Evolutionary conservation across 1,284 basidiomycete genomes (phyloP).

Genomic region (Papiliotrema fonsecae): DNA sequence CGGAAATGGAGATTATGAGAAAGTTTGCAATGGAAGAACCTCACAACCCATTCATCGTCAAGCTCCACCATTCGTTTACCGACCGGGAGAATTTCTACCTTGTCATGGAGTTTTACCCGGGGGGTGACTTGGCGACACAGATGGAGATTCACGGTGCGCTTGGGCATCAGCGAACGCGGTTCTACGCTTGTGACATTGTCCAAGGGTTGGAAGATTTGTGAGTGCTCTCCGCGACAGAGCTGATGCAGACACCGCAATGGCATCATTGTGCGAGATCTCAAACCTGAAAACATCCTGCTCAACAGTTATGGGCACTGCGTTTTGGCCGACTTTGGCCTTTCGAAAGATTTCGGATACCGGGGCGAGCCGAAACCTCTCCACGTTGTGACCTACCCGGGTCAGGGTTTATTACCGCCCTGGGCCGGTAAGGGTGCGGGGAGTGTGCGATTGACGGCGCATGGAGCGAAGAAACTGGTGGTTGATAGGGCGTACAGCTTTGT

Average conservation of each 20-base stretch:
- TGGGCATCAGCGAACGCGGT: slow-evolving; percentile 84
- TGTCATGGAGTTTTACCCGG: slow-evolving; percentile 78
- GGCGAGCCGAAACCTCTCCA: slow-evolving; percentile 36
- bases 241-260: slow-evolving; percentile 45
- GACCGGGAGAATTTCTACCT: slow-evolving; percentile 86
- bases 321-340: slow-evolving; percentile 83
- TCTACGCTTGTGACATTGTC: slow-evolving; percentile 93
- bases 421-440: slow-evolving; percentile 29
- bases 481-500: slow-evolving; percentile 32
- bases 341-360: slow-evolving; percentile 38
- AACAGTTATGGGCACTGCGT: slow-evolving; percentile 90
- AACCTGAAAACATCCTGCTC: slow-evolving; percentile 83
- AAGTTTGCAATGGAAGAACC: slow-evolving; percentile 66
- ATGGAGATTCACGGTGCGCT: slow-evolving; percentile 89
- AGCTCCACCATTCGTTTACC: slow-evolving; percentile 92
- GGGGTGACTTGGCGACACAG: slow-evolving; percentile 93
- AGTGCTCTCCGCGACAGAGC: slow-evolving; percentile 9
- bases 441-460: slow-evolving; percentile 11
- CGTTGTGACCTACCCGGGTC: slow-evolving; percentile 21
- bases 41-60: slow-evolving; percentile 85
- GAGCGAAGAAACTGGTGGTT: slow-evolving; percentile 15
- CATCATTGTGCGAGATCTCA: slow-evolving; percentile 50
- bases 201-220: slow-evolving; percentile 84
- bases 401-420: slow-evolving; percentile 22
- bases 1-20: slow-evolving; percentile 88